These are phyloP conservation scores for Teratosphaeria pseudoeucalypti DNA, from an alignment of 2,329 filamentous ascomycete species.

Conservation along the genomic window DNA sequence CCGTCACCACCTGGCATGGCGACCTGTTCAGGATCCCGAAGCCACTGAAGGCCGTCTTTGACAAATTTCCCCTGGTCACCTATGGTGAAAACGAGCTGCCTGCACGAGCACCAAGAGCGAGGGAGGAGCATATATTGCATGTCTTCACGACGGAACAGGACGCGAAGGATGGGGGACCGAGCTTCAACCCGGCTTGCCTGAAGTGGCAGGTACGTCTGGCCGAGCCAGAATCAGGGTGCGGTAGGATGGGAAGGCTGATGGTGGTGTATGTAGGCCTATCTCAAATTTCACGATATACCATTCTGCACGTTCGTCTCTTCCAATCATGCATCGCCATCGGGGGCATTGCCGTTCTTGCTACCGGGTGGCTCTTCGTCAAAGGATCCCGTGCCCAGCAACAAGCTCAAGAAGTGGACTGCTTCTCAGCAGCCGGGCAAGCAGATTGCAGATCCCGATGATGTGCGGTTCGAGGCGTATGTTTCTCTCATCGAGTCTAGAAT, in stretches of 20 bases:
- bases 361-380: slow-evolving; percentile 23
- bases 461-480: slow-evolving; percentile 62
- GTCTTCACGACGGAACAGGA: slow-evolving; percentile 63
- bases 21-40: slow-evolving; percentile 51
- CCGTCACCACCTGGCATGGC: neutral
- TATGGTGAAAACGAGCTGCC: slow-evolving; percentile 70
- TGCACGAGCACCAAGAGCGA: slow-evolving; percentile 42
- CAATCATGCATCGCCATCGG: slow-evolving; percentile 87
- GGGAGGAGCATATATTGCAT: slow-evolving; percentile 53
- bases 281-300: slow-evolving; percentile 63
- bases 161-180: slow-evolving; percentile 53
- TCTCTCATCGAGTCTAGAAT: slow-evolving; percentile 67
- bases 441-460: slow-evolving; percentile 39
- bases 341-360: slow-evolving; percentile 78
- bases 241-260: neutral
- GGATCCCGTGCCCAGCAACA: slow-evolving; percentile 47
- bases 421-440: slow-evolving; percentile 15
- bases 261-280: slow-evolving; percentile 57
- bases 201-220: slow-evolving; percentile 75
- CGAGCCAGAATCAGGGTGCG: neutral
- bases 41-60: slow-evolving; percentile 73
- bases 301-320: slow-evolving; percentile 62
- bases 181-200: slow-evolving; percentile 84
- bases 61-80: slow-evolving; percentile 66
- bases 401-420: slow-evolving; percentile 58